These are phyloP conservation scores for Naganishia randhawae DNA, from an alignment of 768 basidiomycete species.

Conservation along the genomic window DNA sequence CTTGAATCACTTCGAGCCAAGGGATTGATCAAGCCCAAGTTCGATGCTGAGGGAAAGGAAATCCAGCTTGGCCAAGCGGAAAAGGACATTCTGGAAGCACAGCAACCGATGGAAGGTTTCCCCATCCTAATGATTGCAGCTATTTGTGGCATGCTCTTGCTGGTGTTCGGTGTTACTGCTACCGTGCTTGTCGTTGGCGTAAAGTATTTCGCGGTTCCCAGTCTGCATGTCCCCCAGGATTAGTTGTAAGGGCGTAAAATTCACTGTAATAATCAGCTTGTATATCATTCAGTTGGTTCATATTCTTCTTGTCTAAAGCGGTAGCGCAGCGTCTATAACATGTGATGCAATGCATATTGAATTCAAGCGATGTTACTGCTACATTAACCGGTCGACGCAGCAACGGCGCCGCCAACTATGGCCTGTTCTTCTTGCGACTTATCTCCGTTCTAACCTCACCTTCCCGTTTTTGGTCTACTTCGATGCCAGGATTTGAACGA, in stretches of 20 bases:
- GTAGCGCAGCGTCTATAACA: too few relatives aligned
- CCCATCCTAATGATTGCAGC: not conserved
- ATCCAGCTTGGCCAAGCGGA: not conserved
- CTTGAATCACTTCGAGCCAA: slow-evolving; percentile 54
- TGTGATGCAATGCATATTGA: too few relatives aligned
- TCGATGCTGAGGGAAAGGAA: slow-evolving; percentile 18
- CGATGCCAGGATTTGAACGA: slow-evolving; percentile 8
- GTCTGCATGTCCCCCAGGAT: slow-evolving; percentile 15
- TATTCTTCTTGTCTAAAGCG: too few relatives aligned
- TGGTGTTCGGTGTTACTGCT: slow-evolving; percentile 14
- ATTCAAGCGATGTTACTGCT: too few relatives aligned
- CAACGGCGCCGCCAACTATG: not conserved
- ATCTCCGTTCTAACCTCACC: not conserved
- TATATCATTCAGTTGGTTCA: not conserved
- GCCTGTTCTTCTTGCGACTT: not conserved
- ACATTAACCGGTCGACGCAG: too few relatives aligned
- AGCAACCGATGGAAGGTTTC: slow-evolving; percentile 4
- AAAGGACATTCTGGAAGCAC: slow-evolving; percentile 3
- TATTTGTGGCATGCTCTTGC: slow-evolving; percentile 5
- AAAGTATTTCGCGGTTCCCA: slow-evolving; percentile 14
- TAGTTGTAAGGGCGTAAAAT: slow-evolving; percentile 6
- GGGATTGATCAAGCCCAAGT: slow-evolving; percentile 43
- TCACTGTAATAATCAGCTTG: not conserved
- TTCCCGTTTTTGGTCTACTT: not conserved
- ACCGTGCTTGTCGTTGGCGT: slow-evolving; percentile 11